Evolutionary conservation across 345 rosid species (phyloP).

Genomic region (Garcia nutans): DNA sequence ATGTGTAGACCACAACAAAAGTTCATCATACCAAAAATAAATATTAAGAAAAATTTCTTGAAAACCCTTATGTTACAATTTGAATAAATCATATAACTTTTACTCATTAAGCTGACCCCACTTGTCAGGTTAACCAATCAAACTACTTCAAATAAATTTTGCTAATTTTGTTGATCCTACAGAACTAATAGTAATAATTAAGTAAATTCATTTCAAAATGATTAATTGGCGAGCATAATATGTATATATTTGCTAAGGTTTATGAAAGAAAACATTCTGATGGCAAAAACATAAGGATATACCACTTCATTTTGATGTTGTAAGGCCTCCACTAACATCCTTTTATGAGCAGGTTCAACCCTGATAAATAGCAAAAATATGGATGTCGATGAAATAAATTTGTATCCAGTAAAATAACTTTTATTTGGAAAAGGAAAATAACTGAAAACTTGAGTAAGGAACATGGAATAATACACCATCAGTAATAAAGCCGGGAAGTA

Average conservation of each 20-base stretch:
- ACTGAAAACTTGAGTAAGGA: neutral
- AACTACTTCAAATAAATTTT: neutral
- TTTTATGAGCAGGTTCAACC: conserved; percentile 98
- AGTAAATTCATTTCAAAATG: too few relatives aligned
- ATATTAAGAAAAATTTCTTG: neutral
- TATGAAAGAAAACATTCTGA: neutral
- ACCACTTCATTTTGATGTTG: conserved; percentile 99
- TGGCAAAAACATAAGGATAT: conserved; percentile 21
- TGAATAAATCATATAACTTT: neutral
- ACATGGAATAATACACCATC: neutral
- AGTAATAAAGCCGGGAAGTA: neutral
- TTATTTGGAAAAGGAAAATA: neutral
- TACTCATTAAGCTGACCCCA: neutral
- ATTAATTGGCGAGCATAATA: neutral
- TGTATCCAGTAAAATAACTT: conserved; percentile 15
- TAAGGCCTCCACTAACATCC: conserved; percentile 97
- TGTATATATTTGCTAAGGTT: neutral
- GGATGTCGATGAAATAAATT: conserved; percentile 11
- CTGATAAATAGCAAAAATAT: conserved; percentile 35
- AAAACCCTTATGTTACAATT: neutral
- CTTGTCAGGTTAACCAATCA: neutral
- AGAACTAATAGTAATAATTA: neutral
- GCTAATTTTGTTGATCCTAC: neutral
- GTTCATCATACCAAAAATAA: neutral
- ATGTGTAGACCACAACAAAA: neutral